Conservation (phyloP, 169 alveolate genomes). For the Eimeria acervulina region DNA sequence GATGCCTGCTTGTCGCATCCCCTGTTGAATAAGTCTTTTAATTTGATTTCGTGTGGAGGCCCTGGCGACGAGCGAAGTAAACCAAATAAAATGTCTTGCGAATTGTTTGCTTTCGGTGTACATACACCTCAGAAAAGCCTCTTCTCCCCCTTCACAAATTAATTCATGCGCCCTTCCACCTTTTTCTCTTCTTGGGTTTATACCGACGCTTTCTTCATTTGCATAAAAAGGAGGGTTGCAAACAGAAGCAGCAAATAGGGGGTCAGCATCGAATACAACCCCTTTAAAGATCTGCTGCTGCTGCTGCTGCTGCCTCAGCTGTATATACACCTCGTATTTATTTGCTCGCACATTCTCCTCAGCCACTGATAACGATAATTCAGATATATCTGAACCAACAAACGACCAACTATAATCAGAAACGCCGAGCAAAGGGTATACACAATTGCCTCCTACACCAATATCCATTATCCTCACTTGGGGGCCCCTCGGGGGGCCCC, state of each 20-base stretch:
- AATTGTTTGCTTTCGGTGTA: slow-evolving; percentile 79
- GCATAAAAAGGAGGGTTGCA: slow-evolving; percentile 88
- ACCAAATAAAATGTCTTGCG: slow-evolving; percentile 84
- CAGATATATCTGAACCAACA: slow-evolving; percentile 86
- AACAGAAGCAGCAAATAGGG: slow-evolving; percentile 79
- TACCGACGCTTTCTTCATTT: slow-evolving; percentile 31
- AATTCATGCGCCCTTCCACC: slow-evolving; percentile 81
- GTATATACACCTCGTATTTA: slow-evolving; percentile 54
- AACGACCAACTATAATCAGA: slow-evolving; percentile 85
- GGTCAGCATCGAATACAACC: slow-evolving; percentile 41
- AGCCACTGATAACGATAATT: slow-evolving; percentile 81
- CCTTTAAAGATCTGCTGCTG: slow-evolving; percentile 58
- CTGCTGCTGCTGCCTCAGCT: slow-evolving; percentile 62
- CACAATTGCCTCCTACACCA: slow-evolving; percentile 88
- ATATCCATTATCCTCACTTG: slow-evolving; percentile 84
- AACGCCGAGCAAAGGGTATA: slow-evolving; percentile 85
- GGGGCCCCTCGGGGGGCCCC: slow-evolving; percentile 83
- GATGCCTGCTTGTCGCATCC: slow-evolving; percentile 36
- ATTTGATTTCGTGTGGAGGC: slow-evolving; percentile 67
- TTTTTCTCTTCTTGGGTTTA: slow-evolving; percentile 79
- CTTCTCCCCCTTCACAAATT: slow-evolving; percentile 86
- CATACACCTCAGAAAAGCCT: slow-evolving; percentile 79
- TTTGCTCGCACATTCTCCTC: slow-evolving; percentile 74
- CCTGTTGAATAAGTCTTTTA: slow-evolving; percentile 64
- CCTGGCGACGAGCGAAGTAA: slow-evolving; percentile 86